Evolutionary conservation across 2,329 filamentous ascomycete species (phyloP).

Genomic region (Epicoccum nigrum): DNA sequence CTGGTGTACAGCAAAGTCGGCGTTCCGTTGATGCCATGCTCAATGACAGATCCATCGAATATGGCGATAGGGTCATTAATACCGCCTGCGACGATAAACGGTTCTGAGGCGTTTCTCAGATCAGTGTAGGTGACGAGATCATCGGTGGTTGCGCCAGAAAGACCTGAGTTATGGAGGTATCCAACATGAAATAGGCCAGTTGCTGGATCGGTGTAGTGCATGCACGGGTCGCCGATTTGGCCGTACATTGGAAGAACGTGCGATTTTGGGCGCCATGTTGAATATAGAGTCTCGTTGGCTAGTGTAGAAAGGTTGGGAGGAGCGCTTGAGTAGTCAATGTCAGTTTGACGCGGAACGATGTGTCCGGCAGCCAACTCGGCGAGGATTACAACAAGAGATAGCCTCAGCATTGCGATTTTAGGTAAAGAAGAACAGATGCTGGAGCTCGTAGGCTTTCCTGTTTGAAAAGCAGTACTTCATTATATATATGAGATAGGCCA

Average conservation of each 20-base stretch:
- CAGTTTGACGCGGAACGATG: conserved; percentile 15
- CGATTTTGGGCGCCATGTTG: conserved; percentile 45
- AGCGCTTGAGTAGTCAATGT: conserved; percentile 23
- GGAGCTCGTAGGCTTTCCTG: too few species aligned
- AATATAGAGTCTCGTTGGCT: conserved; percentile 22
- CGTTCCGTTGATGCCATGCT: conserved; percentile 51
- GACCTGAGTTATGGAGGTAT: conserved; percentile 48
- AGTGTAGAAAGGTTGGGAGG: conserved; percentile 29
- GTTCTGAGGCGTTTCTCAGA: conserved; percentile 35
- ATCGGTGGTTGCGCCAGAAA: conserved; percentile 42
- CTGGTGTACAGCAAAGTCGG: conserved; percentile 56
- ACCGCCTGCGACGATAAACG: conserved; percentile 43
- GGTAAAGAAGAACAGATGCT: not conserved
- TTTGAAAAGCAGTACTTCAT: too few species aligned
- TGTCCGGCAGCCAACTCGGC: conserved; percentile 7
- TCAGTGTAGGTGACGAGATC: conserved; percentile 54
- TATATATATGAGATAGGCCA: too few species aligned
- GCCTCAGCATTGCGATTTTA: not conserved
- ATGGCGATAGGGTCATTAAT: conserved; percentile 55
- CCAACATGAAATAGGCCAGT: conserved; percentile 55
- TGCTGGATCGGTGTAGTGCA: conserved; percentile 54
- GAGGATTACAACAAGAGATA: not conserved
- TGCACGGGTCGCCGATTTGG: conserved; percentile 54
- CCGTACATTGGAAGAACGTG: conserved; percentile 51
- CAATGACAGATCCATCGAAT: conserved; percentile 55